Evolutionary conservation across 2,329 filamentous ascomycete genomes (phyloP).

Genomic region (Amphichorda felina): DNA sequence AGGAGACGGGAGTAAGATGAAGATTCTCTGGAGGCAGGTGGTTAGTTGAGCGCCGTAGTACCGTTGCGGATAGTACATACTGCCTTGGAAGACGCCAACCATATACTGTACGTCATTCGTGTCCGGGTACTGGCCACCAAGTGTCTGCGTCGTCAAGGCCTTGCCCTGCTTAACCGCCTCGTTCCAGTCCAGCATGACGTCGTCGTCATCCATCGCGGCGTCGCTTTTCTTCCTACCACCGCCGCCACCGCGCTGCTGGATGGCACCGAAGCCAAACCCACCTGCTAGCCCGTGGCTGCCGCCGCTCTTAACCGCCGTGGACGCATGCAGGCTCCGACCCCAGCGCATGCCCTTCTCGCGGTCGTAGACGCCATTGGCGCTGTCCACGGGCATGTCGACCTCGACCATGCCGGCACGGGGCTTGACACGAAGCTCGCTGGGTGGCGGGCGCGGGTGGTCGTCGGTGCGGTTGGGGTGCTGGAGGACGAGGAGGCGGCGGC

Average conservation of each 20-base stretch:
- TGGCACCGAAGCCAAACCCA: constrained; percentile 53
- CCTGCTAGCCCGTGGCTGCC: constrained; percentile 61
- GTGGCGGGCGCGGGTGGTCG: constrained; percentile 36
- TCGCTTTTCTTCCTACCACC: constrained; percentile 17
- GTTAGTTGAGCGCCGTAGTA: no score
- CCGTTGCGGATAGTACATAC: no score
- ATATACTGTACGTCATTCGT: constrained; percentile 72
- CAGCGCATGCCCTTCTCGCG: constrained; percentile 70
- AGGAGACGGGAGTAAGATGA: constrained; percentile 73
- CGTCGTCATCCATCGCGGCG: constrained; percentile 24
- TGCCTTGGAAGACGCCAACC: constrained; percentile 78
- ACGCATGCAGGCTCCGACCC: constrained; percentile 62
- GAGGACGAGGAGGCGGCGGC: constrained; percentile 64
- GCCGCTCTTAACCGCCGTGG: constrained; percentile 43
- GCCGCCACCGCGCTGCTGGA: constrained; percentile 24
- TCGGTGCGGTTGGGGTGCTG: constrained; percentile 76
- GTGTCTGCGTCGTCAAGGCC: constrained; percentile 68
- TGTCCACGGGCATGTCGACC: constrained; percentile 77
- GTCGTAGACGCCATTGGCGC: constrained; percentile 58
- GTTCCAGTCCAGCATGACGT: constrained; percentile 46
- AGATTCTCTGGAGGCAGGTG: constrained; percentile 51
- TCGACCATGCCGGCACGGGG: constrained; percentile 73
- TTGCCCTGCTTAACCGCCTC: constrained; percentile 58
- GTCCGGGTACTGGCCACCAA: constrained; percentile 69
- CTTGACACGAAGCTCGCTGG: constrained; percentile 73